Conservation (phyloP, 2,329 filamentous ascomycete species). For the Alternaria tenuissima region DNA sequence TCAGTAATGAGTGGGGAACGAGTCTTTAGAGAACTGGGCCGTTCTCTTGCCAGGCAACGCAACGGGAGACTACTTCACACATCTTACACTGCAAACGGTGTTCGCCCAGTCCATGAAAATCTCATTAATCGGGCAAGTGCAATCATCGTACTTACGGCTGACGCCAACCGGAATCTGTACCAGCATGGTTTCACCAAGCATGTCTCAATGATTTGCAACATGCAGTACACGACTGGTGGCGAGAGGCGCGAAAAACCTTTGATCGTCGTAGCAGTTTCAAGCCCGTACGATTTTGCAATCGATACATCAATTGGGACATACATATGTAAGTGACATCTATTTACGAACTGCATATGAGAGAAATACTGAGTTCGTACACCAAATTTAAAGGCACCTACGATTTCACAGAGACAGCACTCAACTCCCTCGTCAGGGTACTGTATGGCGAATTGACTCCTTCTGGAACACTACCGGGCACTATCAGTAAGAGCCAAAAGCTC, state of each 20-base stretch:
- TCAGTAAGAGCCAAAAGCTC: constrained; percentile 57
- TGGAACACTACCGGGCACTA: constrained; percentile 70
- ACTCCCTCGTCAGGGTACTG: constrained; percentile 81
- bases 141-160: constrained; percentile 89
- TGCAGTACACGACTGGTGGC: constrained; percentile 74
- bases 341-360: not conserved
- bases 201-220: constrained; percentile 92
- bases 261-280: constrained; percentile 86
- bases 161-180: constrained; percentile 92
- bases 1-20: constrained; percentile 89
- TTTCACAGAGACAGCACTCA: constrained; percentile 91
- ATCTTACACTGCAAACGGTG: constrained; percentile 92
- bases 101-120: constrained; percentile 91
- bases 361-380: not conserved
- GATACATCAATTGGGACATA: constrained; percentile 91
- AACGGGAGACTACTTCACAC: constrained; percentile 90
- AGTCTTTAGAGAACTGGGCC: constrained; percentile 88
- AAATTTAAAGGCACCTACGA: constrained; percentile 74
- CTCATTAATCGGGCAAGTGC: constrained; percentile 87
- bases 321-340: constrained; percentile 68
- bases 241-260: constrained; percentile 81
- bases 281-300: constrained; percentile 92
- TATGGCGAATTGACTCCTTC: constrained; percentile 75
- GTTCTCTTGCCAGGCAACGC: constrained; percentile 83
- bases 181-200: constrained; percentile 96